Base-by-base conservation (phyloP, 768 basidiomycete species). In the Goffeauzyma gilvescens region DNA sequence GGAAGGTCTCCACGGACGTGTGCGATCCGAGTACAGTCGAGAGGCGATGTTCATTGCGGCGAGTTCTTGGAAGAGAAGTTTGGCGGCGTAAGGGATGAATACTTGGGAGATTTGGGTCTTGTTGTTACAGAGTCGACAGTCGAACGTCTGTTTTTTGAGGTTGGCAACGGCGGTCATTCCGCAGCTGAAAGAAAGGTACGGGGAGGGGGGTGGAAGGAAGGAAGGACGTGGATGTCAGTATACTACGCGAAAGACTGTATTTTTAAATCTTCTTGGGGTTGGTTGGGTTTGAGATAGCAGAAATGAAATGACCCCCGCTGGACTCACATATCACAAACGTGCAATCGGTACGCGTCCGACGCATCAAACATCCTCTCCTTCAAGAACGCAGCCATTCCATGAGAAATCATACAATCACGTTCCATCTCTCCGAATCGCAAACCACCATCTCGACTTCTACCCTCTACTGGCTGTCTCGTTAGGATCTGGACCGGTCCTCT, bases 351-450 rank as follows among this genome's bases (percentile, higher is more conserved):
- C 8, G 83, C 84, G 62, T 87, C 60, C 42, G 49, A 53, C 20
- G 57, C 56, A 46, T 60, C 62, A 45, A 61, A 65, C 62, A 96
- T 69, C 45, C 93, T 79, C 68, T 96, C 93, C 67, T 95, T 95
- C 66, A 96, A 66, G 76, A 96, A 96, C 2, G 76, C 85, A 34
- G 93, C 90, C 50, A 96, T 87, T 61, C 93, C 93, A 68, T 98
- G 93, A 18, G 93, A 93, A 48, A 98, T 90, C 93, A 98, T 98
- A 64, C 93, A 96, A 74, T 95, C 90, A 63, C 86, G 83, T 62
- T 98, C 93, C 93, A 98, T 98, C 73, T 98, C 93, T 71, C 93
- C 93, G 71, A 98, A 98, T 57, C 93, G 86, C 50, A 98, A 68
- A 65, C 93, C 93, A 70, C 93, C 93, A 59, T 96, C 93, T 67